These are phyloP conservation scores for Saururus chinensis DNA, from an alignment of 164 flowering plant species.

Conservation along the genomic window DNA sequence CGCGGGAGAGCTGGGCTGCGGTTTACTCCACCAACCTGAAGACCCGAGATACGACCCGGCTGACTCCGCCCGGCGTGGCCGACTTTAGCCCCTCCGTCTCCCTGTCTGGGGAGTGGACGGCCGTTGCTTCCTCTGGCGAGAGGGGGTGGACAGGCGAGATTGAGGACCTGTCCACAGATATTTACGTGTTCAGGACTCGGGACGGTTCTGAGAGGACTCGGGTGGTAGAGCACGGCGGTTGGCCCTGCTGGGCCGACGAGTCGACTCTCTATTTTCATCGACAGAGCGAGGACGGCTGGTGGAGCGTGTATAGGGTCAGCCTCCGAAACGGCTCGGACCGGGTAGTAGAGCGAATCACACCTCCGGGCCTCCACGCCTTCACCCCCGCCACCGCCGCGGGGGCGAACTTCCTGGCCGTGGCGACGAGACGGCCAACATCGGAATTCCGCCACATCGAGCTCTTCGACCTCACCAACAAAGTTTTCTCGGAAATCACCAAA, in stretches of 20 bases:
- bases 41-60: conserved; percentile 44
- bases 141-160: conserved; percentile 71
- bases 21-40: conserved; percentile 55
- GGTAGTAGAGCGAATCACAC: conserved; percentile 59
- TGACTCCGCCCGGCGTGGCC: conserved; percentile 64
- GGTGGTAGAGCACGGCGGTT: conserved; percentile 81
- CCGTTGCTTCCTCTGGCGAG: conserved; percentile 69
- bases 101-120: conserved; percentile 68
- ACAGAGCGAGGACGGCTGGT: conserved; percentile 58
- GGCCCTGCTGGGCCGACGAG: conserved; percentile 87
- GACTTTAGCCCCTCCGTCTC: conserved; percentile 87
- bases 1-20: conserved; percentile 76
- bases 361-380: conserved; percentile 83
- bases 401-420: conserved; percentile 48
- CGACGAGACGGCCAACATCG: conserved; percentile 64
- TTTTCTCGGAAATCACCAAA: conserved; percentile 49
- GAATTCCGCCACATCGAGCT: conserved; percentile 71
- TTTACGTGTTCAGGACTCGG: conserved; percentile 51
- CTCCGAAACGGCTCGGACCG: conserved; percentile 3
- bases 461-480: conserved; percentile 27
- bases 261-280: conserved; percentile 65
- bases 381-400: conserved; percentile 58
- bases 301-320: conserved; percentile 60
- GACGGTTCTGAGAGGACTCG: conserved; percentile 58
- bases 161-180: conserved; percentile 58